phyloP scores from a whole-genome alignment of 2,329 filamentous ascomycete species.

The Colletotrichum godetiae region DNA sequence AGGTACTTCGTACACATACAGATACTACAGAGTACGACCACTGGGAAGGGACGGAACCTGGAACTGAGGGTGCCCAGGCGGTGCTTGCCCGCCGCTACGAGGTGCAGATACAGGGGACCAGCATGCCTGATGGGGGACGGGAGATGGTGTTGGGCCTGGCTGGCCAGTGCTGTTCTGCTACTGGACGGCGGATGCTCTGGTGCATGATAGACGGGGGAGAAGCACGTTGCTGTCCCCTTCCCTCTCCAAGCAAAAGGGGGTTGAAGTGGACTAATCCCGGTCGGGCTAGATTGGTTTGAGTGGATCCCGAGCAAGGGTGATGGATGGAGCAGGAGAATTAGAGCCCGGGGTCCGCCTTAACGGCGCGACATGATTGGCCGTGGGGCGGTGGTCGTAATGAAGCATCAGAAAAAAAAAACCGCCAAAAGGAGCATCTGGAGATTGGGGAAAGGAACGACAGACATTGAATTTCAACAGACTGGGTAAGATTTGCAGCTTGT shows the following conservation, averaged over 20 bases:
- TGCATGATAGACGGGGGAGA: background rate
- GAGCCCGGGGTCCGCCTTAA: constrained; percentile 13
- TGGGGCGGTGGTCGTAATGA: constrained; percentile 28
- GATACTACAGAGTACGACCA: background rate
- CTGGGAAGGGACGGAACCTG: background rate
- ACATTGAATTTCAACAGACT: constrained; percentile 14
- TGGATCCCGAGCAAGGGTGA: constrained; percentile 19
- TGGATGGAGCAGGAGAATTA: constrained; percentile 30
- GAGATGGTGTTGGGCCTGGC: background rate
- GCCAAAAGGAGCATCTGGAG: constrained; percentile 34
- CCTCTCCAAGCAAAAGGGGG: constrained; percentile 27
- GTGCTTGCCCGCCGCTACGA: background rate
- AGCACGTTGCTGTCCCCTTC: constrained; percentile 27
- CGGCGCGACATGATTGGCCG: constrained; percentile 1
- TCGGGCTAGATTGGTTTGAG: constrained; percentile 8
- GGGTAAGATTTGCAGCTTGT: constrained; percentile 5
- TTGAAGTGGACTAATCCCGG: constrained; percentile 18
- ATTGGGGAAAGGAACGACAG: constrained; percentile 26
- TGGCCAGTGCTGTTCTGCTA: constrained; percentile 6
- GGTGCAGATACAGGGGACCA: constrained; percentile 4
- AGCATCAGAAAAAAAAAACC: constrained; percentile 33
- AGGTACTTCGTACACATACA: background rate
- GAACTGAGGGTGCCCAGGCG: background rate
- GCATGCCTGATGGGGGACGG: background rate
- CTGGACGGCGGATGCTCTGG: background rate